Evolutionary conservation across 2,329 filamentous ascomycete genomes (phyloP).

Genomic region (Mollisiaceae sp.): DNA sequence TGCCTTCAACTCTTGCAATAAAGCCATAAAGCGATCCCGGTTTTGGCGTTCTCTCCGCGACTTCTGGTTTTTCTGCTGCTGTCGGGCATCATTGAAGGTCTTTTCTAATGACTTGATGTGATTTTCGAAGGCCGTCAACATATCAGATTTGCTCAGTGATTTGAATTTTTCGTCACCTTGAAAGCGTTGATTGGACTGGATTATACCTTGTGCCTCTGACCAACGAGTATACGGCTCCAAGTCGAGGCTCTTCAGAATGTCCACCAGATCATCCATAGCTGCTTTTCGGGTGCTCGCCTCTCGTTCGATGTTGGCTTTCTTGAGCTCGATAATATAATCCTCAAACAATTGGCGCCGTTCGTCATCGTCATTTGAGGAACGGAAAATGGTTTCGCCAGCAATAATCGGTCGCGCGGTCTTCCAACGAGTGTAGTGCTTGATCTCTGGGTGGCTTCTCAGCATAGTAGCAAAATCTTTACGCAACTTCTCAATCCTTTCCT

Average conservation of each 20-base stretch:
- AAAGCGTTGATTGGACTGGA: conserved; percentile 78
- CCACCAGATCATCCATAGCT: conserved; percentile 82
- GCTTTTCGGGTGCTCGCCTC: conserved; percentile 75
- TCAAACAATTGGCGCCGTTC: conserved; percentile 91
- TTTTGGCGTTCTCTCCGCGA: conserved; percentile 83
- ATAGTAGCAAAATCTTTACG: conserved; percentile 94
- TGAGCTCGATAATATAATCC: conserved; percentile 87
- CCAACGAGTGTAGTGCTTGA: conserved; percentile 96
- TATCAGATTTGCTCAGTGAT: conserved; percentile 83
- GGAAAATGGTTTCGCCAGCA: conserved; percentile 93
- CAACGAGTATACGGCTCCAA: conserved; percentile 94
- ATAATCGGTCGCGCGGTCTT: conserved; percentile 94
- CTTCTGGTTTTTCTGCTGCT: conserved; percentile 83
- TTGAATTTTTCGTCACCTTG: conserved; percentile 85
- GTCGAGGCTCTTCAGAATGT: conserved; percentile 78
- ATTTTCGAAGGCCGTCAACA: conserved; percentile 90
- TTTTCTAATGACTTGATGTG: conserved; percentile 94
- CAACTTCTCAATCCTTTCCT: conserved; percentile 90
- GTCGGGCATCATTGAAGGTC: conserved; percentile 86
- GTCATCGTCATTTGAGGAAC: conserved; percentile 83
- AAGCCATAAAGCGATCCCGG: conserved; percentile 77
- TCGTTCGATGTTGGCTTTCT: conserved; percentile 77
- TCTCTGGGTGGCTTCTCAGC: conserved; percentile 95
- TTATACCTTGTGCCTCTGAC: conserved; percentile 84
- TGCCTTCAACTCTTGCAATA: conserved; percentile 75